Evolutionary conservation across 2,329 filamentous ascomycete species (phyloP), one percentile per base, ranked within the genome.

Genomic region (Arthrocladium fulminans): DNA sequence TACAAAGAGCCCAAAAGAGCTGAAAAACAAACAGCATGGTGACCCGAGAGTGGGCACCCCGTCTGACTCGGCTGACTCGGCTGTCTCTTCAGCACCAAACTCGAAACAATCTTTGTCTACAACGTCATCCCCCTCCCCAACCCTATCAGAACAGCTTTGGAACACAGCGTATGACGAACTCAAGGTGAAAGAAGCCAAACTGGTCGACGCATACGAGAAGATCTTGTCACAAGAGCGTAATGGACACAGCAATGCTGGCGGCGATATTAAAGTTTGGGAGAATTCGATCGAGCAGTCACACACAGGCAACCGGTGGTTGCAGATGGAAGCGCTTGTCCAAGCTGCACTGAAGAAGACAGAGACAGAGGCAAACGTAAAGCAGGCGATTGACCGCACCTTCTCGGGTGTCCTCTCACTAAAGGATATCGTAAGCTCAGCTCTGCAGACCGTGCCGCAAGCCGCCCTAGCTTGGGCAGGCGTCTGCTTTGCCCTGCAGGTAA

Each of bases 391-490:
- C 29, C 9, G n/a, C 9, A n/a, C 9, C 29, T 32, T 32, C 9
- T n/a, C 9, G n/a, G 29, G 9, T 9, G 29, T 32, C 9, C 29
- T 60, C 5, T 45, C 54, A 0, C 49, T 60, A 9, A 65, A 57
- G 39, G 54, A 52, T 4, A 50, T 65, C 3, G 50, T 65, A 0
- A 48, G 56, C 29, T 57, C 54, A 8, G 61, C 56, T 1, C 25
- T 69, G 10, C 43, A 62, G 39, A 51, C 54, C 12, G 49, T 58
- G 3, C 63, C 65, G 0, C 52, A 66, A 51, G 66, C 66, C 17
- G 63, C 64, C 2, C 47, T 69, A 43, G 60, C 66, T 13, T 71
- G 64, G 67, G 59, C 60, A 5, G 62, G 65, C 13, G 58, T 68
- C 27, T 66, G 59, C 49, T 44, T 67, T 50, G 55, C 47, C 7